phyloP scores from a whole-genome alignment of 441 rosid species.

The Aleurites moluccanus region DNA sequence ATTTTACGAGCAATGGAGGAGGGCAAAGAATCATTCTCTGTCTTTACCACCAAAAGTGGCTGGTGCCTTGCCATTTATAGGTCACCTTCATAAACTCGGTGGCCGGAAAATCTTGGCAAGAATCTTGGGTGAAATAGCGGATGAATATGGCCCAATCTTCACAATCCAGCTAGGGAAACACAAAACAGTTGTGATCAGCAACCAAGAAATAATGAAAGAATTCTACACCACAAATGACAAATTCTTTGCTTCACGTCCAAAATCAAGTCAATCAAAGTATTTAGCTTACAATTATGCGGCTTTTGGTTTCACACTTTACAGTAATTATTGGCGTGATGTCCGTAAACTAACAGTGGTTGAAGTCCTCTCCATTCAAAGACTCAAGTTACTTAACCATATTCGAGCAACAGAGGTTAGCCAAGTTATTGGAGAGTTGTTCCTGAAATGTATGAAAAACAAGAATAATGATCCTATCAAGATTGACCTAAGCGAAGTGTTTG shows the following conservation, averaged over 20 bases:
- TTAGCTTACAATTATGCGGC: conserved; percentile 13
- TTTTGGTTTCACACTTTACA: conserved; percentile 2
- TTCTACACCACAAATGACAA: conserved; percentile 26
- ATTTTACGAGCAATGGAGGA: neutral
- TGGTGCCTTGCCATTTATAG: conserved; percentile 54
- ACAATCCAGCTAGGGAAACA: conserved; percentile 4
- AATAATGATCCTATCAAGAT: neutral
- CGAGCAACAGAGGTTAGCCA: neutral
- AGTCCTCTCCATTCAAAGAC: neutral
- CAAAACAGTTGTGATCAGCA: conserved; percentile 16
- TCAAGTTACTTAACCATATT: neutral
- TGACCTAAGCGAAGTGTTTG: neutral
- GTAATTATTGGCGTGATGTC: conserved; percentile 12
- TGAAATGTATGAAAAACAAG: neutral
- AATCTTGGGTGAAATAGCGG: conserved; percentile 5
- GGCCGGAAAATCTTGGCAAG: conserved; percentile 11
- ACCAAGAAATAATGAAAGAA: conserved; percentile 6
- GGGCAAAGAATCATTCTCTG: neutral
- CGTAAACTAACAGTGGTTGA: neutral
- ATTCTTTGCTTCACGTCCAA: conserved; percentile 12
- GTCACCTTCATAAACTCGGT: conserved; percentile 56
- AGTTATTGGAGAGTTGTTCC: neutral
- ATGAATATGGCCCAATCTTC: conserved; percentile 23
- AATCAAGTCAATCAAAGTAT: conserved; percentile 7
- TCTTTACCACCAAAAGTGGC: conserved; percentile 36